These are phyloP conservation scores for Naganishia onofrii DNA, from an alignment of 768 basidiomycete species.

Conservation along the genomic window DNA sequence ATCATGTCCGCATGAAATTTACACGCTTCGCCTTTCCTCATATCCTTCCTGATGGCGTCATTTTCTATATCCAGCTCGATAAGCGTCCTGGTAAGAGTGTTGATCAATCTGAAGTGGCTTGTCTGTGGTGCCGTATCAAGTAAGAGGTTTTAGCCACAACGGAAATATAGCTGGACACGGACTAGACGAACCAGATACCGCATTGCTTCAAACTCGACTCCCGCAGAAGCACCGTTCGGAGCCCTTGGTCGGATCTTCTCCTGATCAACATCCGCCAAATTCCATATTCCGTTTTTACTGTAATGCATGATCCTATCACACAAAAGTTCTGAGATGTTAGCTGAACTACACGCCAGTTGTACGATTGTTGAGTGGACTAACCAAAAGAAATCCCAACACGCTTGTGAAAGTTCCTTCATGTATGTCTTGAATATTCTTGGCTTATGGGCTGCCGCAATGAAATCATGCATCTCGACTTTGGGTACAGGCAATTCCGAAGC, in stretches of 20 bases:
- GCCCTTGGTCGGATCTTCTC: slow-evolving; percentile 75
- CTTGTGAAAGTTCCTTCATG: slow-evolving; percentile 76
- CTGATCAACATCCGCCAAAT: slow-evolving; percentile 72
- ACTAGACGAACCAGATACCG: slow-evolving; percentile 76
- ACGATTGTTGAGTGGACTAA: slow-evolving; percentile 12
- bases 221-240: slow-evolving; percentile 96
- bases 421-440: slow-evolving; percentile 73
- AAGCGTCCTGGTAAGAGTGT: slow-evolving; percentile 67
- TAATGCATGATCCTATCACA: slow-evolving; percentile 66
- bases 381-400: slow-evolving; percentile 72
- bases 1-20: slow-evolving; percentile 83
- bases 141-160: neutral
- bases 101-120: slow-evolving; percentile 80
- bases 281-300: slow-evolving; percentile 87
- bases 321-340: neutral
- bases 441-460: slow-evolving; percentile 50
- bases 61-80: slow-evolving; percentile 61
- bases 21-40: slow-evolving; percentile 61
- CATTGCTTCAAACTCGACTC: slow-evolving; percentile 97
- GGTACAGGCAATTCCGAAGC: slow-evolving; percentile 29
- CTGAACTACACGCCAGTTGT: neutral
- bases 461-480: slow-evolving; percentile 48
- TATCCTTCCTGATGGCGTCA: slow-evolving; percentile 65
- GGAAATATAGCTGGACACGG: neutral
- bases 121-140: slow-evolving; percentile 59